phyloP scores from a whole-genome alignment of 2,329 filamentous ascomycete species.

The Fusarium sp. region DNA sequence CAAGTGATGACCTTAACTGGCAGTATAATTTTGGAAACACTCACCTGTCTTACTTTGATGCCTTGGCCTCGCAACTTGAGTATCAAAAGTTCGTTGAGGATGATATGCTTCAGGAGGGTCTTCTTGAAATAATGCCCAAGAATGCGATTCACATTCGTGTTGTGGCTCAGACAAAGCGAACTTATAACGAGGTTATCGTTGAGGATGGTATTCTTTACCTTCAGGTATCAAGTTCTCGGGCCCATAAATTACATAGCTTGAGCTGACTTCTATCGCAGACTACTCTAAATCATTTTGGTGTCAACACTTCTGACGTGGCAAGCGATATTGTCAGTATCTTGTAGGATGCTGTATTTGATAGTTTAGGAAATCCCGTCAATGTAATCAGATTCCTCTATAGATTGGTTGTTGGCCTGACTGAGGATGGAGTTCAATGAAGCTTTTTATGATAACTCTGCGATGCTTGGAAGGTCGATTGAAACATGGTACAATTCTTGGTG shows the following conservation, averaged over 20 bases:
- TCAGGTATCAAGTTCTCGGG: constrained; percentile 51
- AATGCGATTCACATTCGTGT: constrained; percentile 58
- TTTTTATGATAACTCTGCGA: too few species aligned
- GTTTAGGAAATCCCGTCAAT: background rate
- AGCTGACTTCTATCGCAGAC: constrained; percentile 45
- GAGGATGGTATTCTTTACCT: constrained; percentile 63
- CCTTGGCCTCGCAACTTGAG: constrained; percentile 54
- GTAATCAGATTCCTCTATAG: background rate
- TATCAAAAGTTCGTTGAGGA: constrained; percentile 60
- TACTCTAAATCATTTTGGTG: constrained; percentile 50
- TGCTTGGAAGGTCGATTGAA: background rate
- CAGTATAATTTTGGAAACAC: constrained; percentile 56
- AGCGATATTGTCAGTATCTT: constrained; percentile 52
- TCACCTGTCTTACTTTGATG: constrained; percentile 57
- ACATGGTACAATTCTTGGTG: background rate
- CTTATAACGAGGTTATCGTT: constrained; percentile 59
- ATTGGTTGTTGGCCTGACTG: too few species aligned
- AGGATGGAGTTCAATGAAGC: too few species aligned
- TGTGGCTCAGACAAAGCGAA: constrained; percentile 55
- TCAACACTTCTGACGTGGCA: constrained; percentile 51
- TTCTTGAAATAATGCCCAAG: constrained; percentile 59
- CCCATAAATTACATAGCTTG: background rate
- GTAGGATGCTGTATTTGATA: constrained; percentile 22
- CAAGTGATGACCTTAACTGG: constrained; percentile 52
- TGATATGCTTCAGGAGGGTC: constrained; percentile 61